These are phyloP conservation scores for Vigna unguiculata DNA, from an alignment of 306 rosid genomes.

Conservation along the genomic window DNA sequence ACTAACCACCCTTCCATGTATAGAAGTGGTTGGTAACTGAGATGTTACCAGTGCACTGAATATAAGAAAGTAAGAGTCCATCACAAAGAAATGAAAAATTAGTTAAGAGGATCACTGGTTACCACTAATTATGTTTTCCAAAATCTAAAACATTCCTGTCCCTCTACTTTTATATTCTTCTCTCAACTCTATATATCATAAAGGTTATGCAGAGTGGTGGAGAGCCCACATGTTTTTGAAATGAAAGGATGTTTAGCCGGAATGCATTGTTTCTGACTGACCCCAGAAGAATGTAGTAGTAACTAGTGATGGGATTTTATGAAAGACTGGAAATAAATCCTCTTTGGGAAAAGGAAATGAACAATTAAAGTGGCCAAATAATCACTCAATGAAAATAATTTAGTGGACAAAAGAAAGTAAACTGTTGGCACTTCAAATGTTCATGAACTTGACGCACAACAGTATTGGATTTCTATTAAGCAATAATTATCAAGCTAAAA, in stretches of 20 bases:
- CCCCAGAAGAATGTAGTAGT: background rate
- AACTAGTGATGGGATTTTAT: background rate
- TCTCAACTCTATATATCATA: constrained; percentile 2
- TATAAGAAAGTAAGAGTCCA: background rate
- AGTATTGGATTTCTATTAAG: background rate
- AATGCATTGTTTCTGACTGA: background rate
- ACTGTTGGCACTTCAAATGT: background rate
- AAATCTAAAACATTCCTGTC: background rate
- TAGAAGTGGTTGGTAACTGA: constrained; percentile 15
- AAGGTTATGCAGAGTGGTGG: background rate
- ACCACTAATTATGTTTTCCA: background rate
- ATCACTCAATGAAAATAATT: constrained; percentile 3
- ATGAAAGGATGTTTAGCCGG: background rate
- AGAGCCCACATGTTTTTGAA: constrained; percentile 11
- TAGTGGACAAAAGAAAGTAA: background rate
- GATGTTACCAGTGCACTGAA: background rate
- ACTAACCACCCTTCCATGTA: background rate
- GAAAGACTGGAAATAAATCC: background rate
- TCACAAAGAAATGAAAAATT: background rate
- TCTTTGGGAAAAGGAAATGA: constrained; percentile 5
- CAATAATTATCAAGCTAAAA: background rate
- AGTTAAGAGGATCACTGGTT: background rate
- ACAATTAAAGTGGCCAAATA: constrained; percentile 10
- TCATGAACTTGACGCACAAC: background rate
- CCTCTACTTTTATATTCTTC: background rate